Conservation (phyloP, 2,329 filamentous ascomycete species). For the Beauveria caledonica region DNA sequence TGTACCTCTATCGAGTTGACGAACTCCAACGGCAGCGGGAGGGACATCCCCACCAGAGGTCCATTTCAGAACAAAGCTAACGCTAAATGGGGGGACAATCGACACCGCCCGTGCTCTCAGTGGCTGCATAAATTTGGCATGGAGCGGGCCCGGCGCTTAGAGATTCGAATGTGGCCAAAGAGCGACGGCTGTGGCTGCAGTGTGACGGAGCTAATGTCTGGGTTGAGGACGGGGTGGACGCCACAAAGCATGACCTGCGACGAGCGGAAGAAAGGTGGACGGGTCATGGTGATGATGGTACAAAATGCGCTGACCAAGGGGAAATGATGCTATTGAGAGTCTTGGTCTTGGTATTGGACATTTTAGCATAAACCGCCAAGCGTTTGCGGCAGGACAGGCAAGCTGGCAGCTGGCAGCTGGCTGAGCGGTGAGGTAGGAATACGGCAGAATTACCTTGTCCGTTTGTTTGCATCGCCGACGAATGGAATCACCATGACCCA, state of each 20-base stretch:
- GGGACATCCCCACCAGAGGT: background rate
- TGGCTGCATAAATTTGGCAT: slow-evolving; percentile 23
- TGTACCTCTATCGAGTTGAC: slow-evolving; percentile 5
- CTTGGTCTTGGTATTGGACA: background rate
- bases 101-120: slow-evolving; percentile 14
- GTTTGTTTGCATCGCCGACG: background rate
- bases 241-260: background rate
- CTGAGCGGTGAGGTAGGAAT: background rate
- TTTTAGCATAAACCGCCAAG: background rate
- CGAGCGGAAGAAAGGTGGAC: background rate
- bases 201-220: slow-evolving; percentile 12
- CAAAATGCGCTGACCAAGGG: background rate
- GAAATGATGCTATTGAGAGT: background rate
- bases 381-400: background rate
- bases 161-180: slow-evolving; percentile 11
- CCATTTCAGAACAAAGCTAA: slow-evolving; percentile 10
- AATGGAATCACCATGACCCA: no score
- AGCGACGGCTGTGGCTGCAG: slow-evolving; percentile 9
- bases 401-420: background rate
- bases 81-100: slow-evolving; percentile 19
- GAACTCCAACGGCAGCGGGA: background rate
- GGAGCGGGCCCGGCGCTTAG: slow-evolving; percentile 19
- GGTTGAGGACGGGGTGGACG: slow-evolving; percentile 3
- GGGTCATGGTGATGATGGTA: background rate
- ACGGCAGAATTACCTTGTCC: background rate